Evolutionary conservation across 129 eudicot species (phyloP).

Genomic region (Tagetes erecta): DNA sequence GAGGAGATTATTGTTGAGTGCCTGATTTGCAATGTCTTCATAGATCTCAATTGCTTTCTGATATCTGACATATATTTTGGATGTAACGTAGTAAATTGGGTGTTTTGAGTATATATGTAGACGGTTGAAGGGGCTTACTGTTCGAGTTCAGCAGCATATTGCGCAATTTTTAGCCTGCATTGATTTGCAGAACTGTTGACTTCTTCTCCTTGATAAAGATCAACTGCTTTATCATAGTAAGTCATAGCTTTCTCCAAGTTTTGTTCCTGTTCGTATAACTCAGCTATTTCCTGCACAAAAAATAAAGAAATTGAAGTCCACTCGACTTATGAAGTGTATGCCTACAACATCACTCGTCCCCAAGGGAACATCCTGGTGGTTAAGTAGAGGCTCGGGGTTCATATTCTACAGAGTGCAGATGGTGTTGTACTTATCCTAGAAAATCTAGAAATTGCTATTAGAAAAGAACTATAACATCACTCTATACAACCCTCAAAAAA

Average conservation of each 20-base stretch:
- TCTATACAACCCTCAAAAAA: no score
- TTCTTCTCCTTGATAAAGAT: conserved; percentile 18
- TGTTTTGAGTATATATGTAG: background rate
- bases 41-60: conserved; percentile 10
- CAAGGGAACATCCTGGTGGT: no score
- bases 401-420: no score
- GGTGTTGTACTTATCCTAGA: no score
- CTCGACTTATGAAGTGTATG: background rate
- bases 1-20: conserved; percentile 15
- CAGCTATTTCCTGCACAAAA: conserved; percentile 6
- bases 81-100: background rate
- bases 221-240: conserved; percentile 14
- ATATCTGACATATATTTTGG: background rate
- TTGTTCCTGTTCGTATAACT: conserved; percentile 14
- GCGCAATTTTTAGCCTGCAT: conserved; percentile 17
- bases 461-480: no score
- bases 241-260: conserved; percentile 16
- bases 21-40: conserved; percentile 8
- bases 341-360: no score
- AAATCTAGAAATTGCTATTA: no score
- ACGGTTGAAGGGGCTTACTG: background rate
- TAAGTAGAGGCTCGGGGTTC: no score
- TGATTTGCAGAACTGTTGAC: conserved; percentile 18
- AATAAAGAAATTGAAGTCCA: background rate
- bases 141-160: conserved; percentile 12